Base-by-base conservation (phyloP, 2,329 filamentous ascomycete genomes). In the Paraconiothyrium sp. region DNA sequence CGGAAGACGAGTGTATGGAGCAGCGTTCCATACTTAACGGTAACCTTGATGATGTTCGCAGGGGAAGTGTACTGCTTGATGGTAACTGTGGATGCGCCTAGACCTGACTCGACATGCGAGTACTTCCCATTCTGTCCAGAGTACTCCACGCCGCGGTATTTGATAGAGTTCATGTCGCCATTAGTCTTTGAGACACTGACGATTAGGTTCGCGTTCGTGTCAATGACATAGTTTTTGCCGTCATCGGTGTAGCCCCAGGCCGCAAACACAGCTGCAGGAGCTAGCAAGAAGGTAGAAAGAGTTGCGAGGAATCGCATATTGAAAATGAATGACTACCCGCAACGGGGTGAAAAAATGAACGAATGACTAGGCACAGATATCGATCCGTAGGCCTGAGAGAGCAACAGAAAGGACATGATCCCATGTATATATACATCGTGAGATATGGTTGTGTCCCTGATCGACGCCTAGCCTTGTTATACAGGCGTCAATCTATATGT, bases 161-260 rank as follows among this genome's bases (percentile, higher is more conserved):
- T 84, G 72, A 89, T 86, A 1, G 87, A 89, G 35, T 83, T 88
- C 75, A 89, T 86, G 67, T 89, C 87, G 62, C 86, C 88, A 72
- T 80, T 88, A 20, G 79, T 80, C 62, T 83, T 71, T 66, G 67
- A 71, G 58, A 73, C 70, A 11, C 69, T 69, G 47, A 74, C 70
- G 22, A 74, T 58, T 3, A 74, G 66, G 7, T 71, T 71, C 7
- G 69, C 68, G 22, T 67, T 66, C 7, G 68, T 72, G 37, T 72
- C 79, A 41, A 80, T 78, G n/a, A 79, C 74, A 62, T 79, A 81
- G 61, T 79, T 77, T 39, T 68, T 74, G 27, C 73, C 77, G 54
- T 76, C 71, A 27, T 82, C 79, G 1, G 72, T 77, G 64, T 77
- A 82, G 27, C 80, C 80, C 70, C 77, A 81, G 7, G 73, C 76